A percentile compares a stretch with the other conserved stretches of the same genome.
Evolutionary conservation across 805 yeast species (phyloP).

Genomic region (Sugiyamaella qingdaonensis): DNA sequence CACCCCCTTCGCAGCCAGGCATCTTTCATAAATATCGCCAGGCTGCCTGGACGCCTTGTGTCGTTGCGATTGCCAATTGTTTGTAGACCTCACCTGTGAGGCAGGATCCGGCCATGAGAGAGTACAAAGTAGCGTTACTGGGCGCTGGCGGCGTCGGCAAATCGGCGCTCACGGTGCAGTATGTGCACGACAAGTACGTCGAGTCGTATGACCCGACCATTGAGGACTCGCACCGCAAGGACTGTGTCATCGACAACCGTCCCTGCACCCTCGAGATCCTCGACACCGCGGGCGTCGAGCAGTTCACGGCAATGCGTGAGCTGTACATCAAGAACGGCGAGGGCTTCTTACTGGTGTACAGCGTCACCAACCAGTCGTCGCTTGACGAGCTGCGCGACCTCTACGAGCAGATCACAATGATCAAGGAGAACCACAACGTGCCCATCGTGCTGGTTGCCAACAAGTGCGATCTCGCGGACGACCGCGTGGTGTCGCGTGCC

Average conservation of each 20-base stretch:
- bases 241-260: conserved; percentile 81
- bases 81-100: background rate
- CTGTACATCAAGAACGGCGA: conserved; percentile 66
- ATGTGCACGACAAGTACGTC: conserved; percentile 82
- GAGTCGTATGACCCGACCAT: conserved; percentile 96
- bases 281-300: conserved; percentile 94
- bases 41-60: no score
- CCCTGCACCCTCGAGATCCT: conserved; percentile 80
- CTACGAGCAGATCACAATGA: conserved; percentile 77
- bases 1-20: background rate
- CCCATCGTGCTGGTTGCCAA: conserved; percentile 92
- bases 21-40: no score
- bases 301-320: conserved; percentile 94
- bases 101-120: conserved; percentile 34
- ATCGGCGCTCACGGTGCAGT: conserved; percentile 87
- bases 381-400: conserved; percentile 72
- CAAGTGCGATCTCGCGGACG: conserved; percentile 77
- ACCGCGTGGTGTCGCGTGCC: conserved; percentile 70
- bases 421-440: conserved; percentile 67
- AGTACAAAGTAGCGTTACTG: conserved; percentile 82
- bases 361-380: conserved; percentile 73
- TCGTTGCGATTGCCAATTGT: no score
- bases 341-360: conserved; percentile 84
- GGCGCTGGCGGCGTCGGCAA: conserved; percentile 99
- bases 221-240: conserved; percentile 90